These are phyloP conservation scores for Strobilomyces confusus DNA, from an alignment of 768 basidiomycete species.

Conservation along the genomic window DNA sequence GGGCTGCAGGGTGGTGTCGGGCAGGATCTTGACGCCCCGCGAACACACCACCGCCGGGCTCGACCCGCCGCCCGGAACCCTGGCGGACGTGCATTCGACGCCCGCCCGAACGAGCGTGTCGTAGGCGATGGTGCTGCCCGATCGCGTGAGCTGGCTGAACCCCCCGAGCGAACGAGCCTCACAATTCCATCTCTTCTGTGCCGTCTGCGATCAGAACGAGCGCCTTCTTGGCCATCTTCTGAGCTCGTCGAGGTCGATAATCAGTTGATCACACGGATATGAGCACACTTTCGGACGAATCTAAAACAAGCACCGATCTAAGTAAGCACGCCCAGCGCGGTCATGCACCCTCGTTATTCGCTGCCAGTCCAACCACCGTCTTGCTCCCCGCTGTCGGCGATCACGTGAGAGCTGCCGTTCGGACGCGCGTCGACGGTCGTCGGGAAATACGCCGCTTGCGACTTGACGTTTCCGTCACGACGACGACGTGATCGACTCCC, in stretches of 20 bases:
- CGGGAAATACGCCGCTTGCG: slow-evolving; percentile 59
- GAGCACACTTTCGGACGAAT: no score
- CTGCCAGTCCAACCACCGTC: no score
- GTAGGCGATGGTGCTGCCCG: slow-evolving; percentile 67
- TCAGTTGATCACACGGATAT: no score
- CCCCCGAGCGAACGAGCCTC: not conserved
- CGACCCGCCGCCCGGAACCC: slow-evolving; percentile 39
- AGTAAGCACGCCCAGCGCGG: no score
- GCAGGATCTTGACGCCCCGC: slow-evolving; percentile 67
- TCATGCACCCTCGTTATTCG: no score
- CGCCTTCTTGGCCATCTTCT: slow-evolving; percentile 38
- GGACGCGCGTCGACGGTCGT: slow-evolving; percentile 55
- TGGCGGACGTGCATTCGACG: slow-evolving; percentile 61
- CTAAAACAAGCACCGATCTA: no score
- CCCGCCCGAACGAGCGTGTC: slow-evolving; percentile 81
- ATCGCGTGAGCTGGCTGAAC: not conserved
- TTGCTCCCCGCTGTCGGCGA: no score
- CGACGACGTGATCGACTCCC: not conserved
- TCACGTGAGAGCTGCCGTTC: no score
- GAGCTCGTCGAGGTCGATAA: not conserved
- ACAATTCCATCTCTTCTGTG: slow-evolving; percentile 89
- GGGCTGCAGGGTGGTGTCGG: slow-evolving; percentile 54
- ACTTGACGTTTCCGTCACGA: slow-evolving; percentile 61
- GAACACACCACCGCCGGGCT: slow-evolving; percentile 60
- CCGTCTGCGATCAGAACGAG: slow-evolving; percentile 75